phyloP scores from a whole-genome alignment of 164 flowering plant genomes.

The Echeveria elegans region DNA sequence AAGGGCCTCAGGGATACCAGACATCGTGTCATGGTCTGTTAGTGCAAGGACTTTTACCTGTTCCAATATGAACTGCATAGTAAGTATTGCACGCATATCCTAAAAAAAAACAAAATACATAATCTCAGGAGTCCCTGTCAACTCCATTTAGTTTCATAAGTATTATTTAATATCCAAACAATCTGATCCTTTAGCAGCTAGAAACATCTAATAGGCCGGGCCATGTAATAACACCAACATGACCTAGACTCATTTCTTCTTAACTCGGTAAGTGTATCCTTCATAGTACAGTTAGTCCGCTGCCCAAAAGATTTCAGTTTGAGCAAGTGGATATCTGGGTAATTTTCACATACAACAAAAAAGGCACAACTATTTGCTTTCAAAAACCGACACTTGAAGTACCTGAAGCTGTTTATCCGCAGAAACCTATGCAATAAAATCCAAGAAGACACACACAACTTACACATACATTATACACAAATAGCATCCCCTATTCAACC shows the following conservation, averaged over 20 bases:
- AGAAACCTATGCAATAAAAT: background rate
- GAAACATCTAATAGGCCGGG: background rate
- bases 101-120: background rate
- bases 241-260: background rate
- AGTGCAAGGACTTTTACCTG: constrained; percentile 97
- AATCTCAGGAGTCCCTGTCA: background rate
- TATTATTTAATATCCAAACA: background rate
- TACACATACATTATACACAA: background rate
- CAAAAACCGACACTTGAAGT: background rate
- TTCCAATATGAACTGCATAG: constrained; percentile 24
- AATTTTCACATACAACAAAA: background rate
- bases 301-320: background rate
- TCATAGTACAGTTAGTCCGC: background rate
- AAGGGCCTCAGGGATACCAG: constrained; percentile 88
- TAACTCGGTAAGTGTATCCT: background rate
- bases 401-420: background rate
- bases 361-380: background rate
- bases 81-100: background rate
- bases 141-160: background rate
- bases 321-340: background rate
- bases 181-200: background rate
- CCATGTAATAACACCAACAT: background rate
- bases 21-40: constrained; percentile 89
- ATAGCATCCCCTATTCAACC: too few relatives aligned
- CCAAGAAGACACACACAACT: background rate